Evolutionary conservation across 495 filamentous ascomycete species (phyloP), one percentile per base, ranked within the genome.

Genomic region (Penicillium canariense): DNA sequence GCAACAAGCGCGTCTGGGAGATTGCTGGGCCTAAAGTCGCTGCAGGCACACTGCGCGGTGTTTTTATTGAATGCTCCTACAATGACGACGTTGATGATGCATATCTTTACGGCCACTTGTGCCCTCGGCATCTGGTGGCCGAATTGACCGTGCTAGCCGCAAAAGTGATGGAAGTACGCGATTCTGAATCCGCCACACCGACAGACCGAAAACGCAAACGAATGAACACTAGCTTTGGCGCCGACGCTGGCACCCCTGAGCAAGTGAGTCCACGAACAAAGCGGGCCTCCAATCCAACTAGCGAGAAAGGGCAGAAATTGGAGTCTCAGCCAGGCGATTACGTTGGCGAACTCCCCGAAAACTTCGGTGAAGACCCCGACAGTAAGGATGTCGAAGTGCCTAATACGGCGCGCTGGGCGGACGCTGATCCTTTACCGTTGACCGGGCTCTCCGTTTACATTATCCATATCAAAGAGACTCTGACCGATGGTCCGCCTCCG

Each of bases 31-130:
- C 84, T 9, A 95, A 94, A 61, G 82, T 97, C 18, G 83, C 75
- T 4, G 66, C 73, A 1, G 87, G 88, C 1, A 72, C 77, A 10
- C 78, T 98, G 2, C 74, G 76, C 1, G 92, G 87, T 9, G 86
- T 98, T 6, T 90, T 97, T 63, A 96, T 98, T 60, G 94, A 98
- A 76, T 97, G 94, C 67, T 93, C 88, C 27, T 98, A 90, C 67
- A 88, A 87, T 56, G 84, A 96, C 62, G 78, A 77, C 7, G 84
- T 88, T 56, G 77, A 84, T 14, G 87, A 92, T 48, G 82, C 85
- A 25, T 79, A 80, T 7, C 79, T 98, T 2, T 98, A 88, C 63
- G 94, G 94, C 2, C 94, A 98, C 62, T 79, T 98, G 2, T 84
- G 87, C 6, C 93, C 94, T 1, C 79, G 86, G 4, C 91, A 90